phyloP scores from a whole-genome alignment of 169 alveolate species.

The Plasmodium vivax region DNA sequence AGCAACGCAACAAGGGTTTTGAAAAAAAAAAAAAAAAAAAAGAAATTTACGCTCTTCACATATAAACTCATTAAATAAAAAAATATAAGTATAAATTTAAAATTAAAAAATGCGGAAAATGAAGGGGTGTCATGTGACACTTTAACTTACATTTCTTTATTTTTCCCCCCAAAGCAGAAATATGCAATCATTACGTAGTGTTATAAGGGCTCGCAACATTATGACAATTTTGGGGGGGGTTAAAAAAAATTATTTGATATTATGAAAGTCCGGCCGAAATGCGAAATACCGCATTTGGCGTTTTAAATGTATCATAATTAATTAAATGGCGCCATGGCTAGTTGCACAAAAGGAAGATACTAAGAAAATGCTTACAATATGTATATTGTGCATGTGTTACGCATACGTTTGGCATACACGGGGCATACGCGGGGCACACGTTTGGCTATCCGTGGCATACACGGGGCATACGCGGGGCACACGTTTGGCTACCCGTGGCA shows the following conservation, averaged over 20 bases:
- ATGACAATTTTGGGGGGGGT: neutral
- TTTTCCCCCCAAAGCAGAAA: neutral
- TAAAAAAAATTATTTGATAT: neutral
- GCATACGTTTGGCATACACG: neutral
- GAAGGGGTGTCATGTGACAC: neutral
- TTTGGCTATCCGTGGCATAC: neutral
- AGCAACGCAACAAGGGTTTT: neutral
- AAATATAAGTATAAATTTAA: neutral
- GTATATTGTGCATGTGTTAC: neutral
- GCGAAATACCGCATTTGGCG: neutral
- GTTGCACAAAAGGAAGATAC: neutral
- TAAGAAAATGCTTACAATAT: neutral
- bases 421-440: neutral
- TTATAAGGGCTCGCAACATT: neutral
- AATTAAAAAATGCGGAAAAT: neutral
- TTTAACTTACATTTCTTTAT: neutral
- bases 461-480: neutral
- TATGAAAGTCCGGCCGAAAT: neutral
- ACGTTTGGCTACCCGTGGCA: neutral
- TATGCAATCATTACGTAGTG: neutral
- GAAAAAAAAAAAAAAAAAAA: neutral
- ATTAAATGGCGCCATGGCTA: neutral
- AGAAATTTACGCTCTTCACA: neutral
- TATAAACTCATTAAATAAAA: neutral
- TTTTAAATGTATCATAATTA: neutral